A percentile compares a stretch with the other conserved stretches of the same genome.
phyloP scores from a whole-genome alignment of 768 basidiomycete genomes.

The Trametes meyenii region DNA sequence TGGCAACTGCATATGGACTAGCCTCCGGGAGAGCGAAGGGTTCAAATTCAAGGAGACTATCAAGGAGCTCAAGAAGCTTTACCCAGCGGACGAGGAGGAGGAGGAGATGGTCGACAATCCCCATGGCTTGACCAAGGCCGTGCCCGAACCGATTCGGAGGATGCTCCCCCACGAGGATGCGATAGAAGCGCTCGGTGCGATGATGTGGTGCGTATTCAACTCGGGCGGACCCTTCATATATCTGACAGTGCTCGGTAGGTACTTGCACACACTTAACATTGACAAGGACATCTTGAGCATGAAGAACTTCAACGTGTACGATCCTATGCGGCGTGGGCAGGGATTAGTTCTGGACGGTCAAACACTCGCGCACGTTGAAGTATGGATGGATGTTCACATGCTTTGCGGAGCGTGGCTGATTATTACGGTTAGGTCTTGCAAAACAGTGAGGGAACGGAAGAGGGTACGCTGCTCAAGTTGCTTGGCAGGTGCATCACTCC shows the following conservation, averaged over 20 bases:
- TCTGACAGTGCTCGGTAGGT: slow-evolving; percentile 48
- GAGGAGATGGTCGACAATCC: slow-evolving; percentile 51
- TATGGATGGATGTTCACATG: slow-evolving; percentile 32
- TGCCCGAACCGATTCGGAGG: slow-evolving; percentile 75
- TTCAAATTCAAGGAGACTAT: slow-evolving; percentile 73
- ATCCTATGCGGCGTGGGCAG: slow-evolving; percentile 90
- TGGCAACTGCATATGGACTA: slow-evolving; percentile 85
- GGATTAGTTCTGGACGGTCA: slow-evolving; percentile 91
- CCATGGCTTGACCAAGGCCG: slow-evolving; percentile 37
- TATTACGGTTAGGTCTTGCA: slow-evolving; percentile 60
- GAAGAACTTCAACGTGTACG: slow-evolving; percentile 97
- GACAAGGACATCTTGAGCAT: slow-evolving; percentile 94
- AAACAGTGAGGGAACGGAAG: slow-evolving; percentile 92
- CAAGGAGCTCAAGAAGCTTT: slow-evolving; percentile 67
- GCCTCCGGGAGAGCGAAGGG: slow-evolving; percentile 82
- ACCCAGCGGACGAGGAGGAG: slow-evolving; percentile 47
- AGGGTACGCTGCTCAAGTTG: slow-evolving; percentile 85
- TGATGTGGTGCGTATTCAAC: slow-evolving; percentile 72
- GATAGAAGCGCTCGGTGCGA: slow-evolving; percentile 85
- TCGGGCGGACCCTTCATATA: not conserved
- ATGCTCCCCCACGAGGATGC: slow-evolving; percentile 69
- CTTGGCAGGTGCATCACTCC: slow-evolving; percentile 87
- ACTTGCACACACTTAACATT: slow-evolving; percentile 90
- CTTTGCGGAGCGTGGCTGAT: not conserved
- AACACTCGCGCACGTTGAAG: slow-evolving; percentile 93